These are phyloP conservation scores for Yamadazyma olivae DNA, from an alignment of 805 yeast genomes.

Conservation along the genomic window DNA sequence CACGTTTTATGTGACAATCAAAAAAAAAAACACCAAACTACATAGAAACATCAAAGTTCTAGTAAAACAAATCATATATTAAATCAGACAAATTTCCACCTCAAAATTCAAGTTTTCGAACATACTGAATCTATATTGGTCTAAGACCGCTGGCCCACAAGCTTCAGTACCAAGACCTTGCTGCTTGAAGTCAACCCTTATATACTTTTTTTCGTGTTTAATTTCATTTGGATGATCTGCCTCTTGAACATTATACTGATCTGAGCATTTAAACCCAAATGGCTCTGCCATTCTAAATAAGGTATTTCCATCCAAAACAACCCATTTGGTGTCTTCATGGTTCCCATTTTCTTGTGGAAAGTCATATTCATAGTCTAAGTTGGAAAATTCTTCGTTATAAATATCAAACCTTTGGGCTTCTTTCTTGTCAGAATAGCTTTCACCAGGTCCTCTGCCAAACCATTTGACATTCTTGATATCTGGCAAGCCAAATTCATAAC, in stretches of 20 bases:
- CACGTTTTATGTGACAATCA: too few species aligned
- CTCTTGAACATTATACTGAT: conserved; percentile 12
- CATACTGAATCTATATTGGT: conserved; percentile 9
- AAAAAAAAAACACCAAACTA: too few species aligned
- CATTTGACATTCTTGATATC: conserved; percentile 18
- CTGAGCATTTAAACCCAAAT: conserved; percentile 16
- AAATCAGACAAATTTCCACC: too few species aligned
- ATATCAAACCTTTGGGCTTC: conserved; percentile 23
- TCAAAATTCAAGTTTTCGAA: not conserved
- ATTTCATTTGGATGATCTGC: conserved; percentile 17
- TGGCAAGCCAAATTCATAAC: conserved; percentile 22
- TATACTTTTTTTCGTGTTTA: conserved; percentile 9
- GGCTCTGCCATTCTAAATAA: conserved; percentile 4
- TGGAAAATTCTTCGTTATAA: conserved; percentile 10
- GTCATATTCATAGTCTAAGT: conserved; percentile 23
- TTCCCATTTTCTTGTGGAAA: conserved; percentile 37
- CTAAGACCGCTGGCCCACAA: conserved; percentile 15
- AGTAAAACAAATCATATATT: too few species aligned
- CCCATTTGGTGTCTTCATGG: conserved; percentile 28
- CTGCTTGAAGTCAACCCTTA: conserved; percentile 17
- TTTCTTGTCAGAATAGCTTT: conserved; percentile 29
- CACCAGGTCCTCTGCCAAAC: conserved; percentile 36
- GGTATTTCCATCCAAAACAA: conserved; percentile 11
- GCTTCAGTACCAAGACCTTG: conserved; percentile 19
- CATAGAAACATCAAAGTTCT: too few species aligned